Base-by-base conservation (phyloP, 179 eudicot genomes). In the Kewa caespitosa region DNA sequence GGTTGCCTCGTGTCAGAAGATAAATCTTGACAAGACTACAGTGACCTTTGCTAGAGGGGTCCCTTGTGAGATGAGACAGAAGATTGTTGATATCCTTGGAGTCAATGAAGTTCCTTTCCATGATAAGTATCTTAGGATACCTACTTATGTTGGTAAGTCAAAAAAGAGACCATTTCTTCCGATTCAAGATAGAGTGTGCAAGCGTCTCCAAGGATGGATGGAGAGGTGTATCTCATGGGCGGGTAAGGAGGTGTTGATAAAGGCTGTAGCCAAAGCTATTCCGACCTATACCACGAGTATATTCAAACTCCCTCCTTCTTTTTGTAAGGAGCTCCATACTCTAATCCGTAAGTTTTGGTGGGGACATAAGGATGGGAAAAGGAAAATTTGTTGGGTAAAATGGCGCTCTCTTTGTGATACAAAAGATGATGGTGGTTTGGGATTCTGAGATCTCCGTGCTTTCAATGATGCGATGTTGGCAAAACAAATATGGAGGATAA, bases 221-320 rank as follows among this genome's bases (percentile, higher is more conserved):
- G 65, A 57, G 65, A 60, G 25, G 15, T 30, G 3, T 4, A 33
- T 60, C 15, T 60, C 65, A 60, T 60, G 36, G 65, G 28, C 65
- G 36, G 65, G 65, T 27, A 60, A 60, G 65, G 65, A 60, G 36
- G 65, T 60, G 65, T 36, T 60, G 15, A 14, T 60, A 60, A 60
- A 60, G 65, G 65, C 36, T 2, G 65, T 60, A 13, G 65, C 65
- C 69, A 3, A 60, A 17, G 34, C 36, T 28, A 13, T 30, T 10
- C 14, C 28, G 6, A 36, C 25, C 8, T 64, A 64, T 64, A 42
- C n/a, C 13, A 15, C 36, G 42, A 36, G 41, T 34, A 27, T 64
- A 3, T 64, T 64, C 13, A 64, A 22, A 18, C 23, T 37, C 69
- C 69, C 8, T n/a, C 8, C 12, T 17, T 3, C 3, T 36, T 22